Base-by-base conservation (phyloP, 2,329 filamentous ascomycete species). In the Zasmidium citrigriseum region DNA sequence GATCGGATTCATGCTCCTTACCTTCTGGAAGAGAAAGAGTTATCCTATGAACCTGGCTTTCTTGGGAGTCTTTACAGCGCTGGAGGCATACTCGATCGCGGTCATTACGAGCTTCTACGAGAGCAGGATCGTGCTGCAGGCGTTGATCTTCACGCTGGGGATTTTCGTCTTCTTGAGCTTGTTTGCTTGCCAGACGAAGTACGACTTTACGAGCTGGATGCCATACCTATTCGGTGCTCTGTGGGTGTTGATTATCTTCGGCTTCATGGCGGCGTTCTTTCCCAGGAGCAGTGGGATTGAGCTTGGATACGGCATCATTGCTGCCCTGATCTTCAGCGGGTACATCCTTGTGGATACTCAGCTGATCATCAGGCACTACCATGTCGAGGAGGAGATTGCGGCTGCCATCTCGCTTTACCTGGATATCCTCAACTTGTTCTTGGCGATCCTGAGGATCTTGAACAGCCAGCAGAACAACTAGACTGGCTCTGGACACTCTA, bases 311-410 rank as follows among this genome's bases (percentile, higher is more conserved):
- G 91, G 92, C 56, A 88, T 89, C 7, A 77, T 93, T 14, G 85
- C 86, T 0, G 93, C 95, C 2, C 79, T 99, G 47, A 86, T 99
- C 72, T 99, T 99, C 81, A 93, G 89, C 50, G 93, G 83, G 7
- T 99, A 99, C 77, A 96, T 99, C 62, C 83, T 99, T 48, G 91
- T 98, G 48, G 95, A 99, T 73, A 99, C 95, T 0, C 95, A 99
- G 82, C 80, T 99, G 68, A 86, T 99, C 62, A 89, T 99, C 85
- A 86, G 93, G 71, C 90, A 96, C 76, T 95, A 97, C 78, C 93
- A 98, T 72, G 91, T 97, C 53, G 95, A 99, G 59, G 69, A 71
- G 59, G 69, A 71, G 56, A 70, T 71, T 56, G 69, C 69, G 4
- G 69, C 69, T 21, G 67, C 70, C 22, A 96, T 99, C 76, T 95